Base-by-base conservation (phyloP, 805 yeast species). In the Candida maltosa region DNA sequence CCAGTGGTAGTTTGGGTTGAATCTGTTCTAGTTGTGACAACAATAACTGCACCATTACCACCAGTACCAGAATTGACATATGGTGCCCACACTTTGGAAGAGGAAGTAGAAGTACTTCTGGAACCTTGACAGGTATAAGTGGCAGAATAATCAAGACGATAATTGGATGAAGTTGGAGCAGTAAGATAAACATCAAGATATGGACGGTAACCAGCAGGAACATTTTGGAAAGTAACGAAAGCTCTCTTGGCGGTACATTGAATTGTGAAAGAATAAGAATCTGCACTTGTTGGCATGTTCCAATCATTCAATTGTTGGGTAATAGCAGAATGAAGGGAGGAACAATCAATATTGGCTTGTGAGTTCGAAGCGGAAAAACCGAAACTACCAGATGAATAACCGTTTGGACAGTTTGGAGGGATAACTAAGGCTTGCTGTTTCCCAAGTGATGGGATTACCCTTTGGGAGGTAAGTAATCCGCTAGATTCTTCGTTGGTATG, bases 181-280 rank as follows among this genome's bases (percentile, higher is more conserved):
- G 23, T n/a, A 8, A 19, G 21, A 4, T 33, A 23, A 22, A 32
- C 42, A 30, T 46, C 50, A 20, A 53, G 40, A 32, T 43, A 52
- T 5, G 54, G 52, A 9, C 57, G 38, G 38, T 41, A 51, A 1
- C 62, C 62, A 3, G 60, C 56, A 7, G 61, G 60, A 19, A 56
- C 25, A 32, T 47, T 50, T 3, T 19, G 15, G 36, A 47, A 56
- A 8, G 18, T 36, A 11, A 44, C 41, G 3, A 34, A 31, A 18
- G 30, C 35, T 3, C 33, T 31, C 6, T 28, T 28, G 7, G 39
- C 6, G 2, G 38, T 29, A 43, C 61, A 57, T 1, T 45, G 15
- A 11, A 35, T 41, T 5, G 50, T 38, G 18, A 27, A 31, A 2
- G 21, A 11, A 35, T 15, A 26, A 9, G 18, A 23, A 32, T 9